Evolutionary conservation across 306 rosid species (phyloP).

Genomic region (Luffa acutangula): DNA sequence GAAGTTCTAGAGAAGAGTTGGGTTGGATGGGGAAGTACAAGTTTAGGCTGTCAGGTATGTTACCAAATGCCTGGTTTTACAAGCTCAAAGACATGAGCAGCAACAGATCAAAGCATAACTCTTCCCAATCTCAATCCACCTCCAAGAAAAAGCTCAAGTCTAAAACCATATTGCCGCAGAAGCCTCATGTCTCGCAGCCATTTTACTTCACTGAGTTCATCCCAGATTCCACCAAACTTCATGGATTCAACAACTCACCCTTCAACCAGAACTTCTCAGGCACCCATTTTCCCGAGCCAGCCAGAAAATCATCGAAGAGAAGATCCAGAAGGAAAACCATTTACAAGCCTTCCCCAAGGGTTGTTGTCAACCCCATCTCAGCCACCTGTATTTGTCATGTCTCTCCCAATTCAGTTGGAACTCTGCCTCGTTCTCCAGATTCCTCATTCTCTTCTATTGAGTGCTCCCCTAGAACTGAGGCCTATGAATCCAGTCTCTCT

Average conservation of each 20-base stretch:
- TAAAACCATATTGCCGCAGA: conserved; percentile 11
- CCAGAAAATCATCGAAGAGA: conserved; percentile 54
- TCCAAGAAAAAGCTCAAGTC: conserved; percentile 38
- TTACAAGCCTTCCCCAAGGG: conserved; percentile 57
- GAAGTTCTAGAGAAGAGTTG: neutral
- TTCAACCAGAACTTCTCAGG: conserved; percentile 29
- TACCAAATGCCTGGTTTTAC: conserved; percentile 85
- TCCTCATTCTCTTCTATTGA: conserved; percentile 41
- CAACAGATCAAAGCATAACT: conserved; percentile 32
- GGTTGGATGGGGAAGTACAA: conserved; percentile 52
- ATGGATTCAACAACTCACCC: conserved; percentile 30
- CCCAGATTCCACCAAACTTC: conserved; percentile 24
- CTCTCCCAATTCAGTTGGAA: conserved; percentile 10
- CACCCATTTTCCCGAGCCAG: conserved; percentile 42
- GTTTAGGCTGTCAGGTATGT: conserved; percentile 67
- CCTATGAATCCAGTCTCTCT: conserved; percentile 32
- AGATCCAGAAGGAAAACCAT: conserved; percentile 52
- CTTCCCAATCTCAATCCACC: conserved; percentile 13
- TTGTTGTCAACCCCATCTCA: conserved; percentile 25
- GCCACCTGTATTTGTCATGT: conserved; percentile 7
- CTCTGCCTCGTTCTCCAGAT: conserved; percentile 33
- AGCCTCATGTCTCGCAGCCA: conserved; percentile 27
- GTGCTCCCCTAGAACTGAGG: conserved; percentile 33
- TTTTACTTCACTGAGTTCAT: conserved; percentile 15
- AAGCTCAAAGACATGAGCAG: conserved; percentile 64